These are phyloP conservation scores for Neltuma alba DNA, from an alignment of 306 rosid genomes.

Conservation along the genomic window DNA sequence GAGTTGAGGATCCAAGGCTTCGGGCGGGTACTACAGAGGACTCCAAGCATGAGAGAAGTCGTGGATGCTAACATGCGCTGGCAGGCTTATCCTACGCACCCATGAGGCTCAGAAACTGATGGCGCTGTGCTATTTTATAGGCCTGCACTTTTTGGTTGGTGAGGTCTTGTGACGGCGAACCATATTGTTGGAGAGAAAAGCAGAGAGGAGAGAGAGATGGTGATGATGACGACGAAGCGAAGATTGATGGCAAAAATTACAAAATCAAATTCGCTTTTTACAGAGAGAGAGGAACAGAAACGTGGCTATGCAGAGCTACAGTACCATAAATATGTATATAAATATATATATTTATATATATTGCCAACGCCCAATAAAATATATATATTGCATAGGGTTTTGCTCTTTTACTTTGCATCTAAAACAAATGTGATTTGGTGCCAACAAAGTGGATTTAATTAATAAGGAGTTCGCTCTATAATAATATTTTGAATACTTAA, in stretches of 20 bases:
- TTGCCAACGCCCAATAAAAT: too few species aligned
- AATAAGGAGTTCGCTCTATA: too few species aligned
- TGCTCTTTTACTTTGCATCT: too few species aligned
- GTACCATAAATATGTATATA: neutral
- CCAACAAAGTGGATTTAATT: too few species aligned
- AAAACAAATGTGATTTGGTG: too few species aligned
- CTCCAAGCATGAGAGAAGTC: constrained; percentile 59
- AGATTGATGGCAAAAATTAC: too few species aligned
- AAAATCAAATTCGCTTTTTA: neutral
- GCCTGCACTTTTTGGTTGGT: constrained; percentile 18
- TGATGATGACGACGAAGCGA: neutral
- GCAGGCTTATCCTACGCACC: constrained; percentile 47
- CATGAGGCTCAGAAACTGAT: constrained; percentile 21
- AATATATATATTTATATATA: too few species aligned
- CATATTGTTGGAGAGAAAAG: neutral
- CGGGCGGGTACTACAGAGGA: constrained; percentile 53
- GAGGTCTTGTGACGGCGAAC: constrained; percentile 24
- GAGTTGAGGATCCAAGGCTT: constrained; percentile 60
- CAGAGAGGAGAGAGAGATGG: neutral
- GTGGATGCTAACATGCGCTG: constrained; percentile 39
- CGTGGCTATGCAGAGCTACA: neutral
- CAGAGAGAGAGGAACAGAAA: neutral
- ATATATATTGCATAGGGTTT: too few species aligned
- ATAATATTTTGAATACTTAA: too few species aligned
- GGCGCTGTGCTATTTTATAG: neutral